Evolutionary conservation across 768 basidiomycete genomes (phyloP).

Genomic region (Epithele typhae): DNA sequence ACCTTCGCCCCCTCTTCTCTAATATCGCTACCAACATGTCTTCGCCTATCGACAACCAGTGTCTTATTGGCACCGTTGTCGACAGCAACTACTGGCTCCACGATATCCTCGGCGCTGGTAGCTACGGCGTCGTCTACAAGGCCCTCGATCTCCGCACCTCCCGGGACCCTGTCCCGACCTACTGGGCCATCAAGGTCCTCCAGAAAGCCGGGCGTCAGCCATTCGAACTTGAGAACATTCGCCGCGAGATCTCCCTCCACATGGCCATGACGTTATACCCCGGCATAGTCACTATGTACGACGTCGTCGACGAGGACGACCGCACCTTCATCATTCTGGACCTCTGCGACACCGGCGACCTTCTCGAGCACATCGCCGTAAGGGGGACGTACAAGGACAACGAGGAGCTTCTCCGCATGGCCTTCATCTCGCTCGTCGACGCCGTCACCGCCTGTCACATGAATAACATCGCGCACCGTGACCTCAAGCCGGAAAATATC

Average conservation of each 20-base stretch:
- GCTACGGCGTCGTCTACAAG: slow-evolving; percentile 7
- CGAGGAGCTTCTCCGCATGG: slow-evolving; percentile 39
- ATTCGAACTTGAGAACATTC: slow-evolving; percentile 15
- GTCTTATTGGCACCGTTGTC: slow-evolving; percentile 65
- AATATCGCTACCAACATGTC: slow-evolving; percentile 90
- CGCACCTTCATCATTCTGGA: slow-evolving; percentile 68
- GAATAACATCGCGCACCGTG: slow-evolving; percentile 91
- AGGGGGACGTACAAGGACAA: slow-evolving; percentile 33
- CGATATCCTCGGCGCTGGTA: slow-evolving; percentile 2
- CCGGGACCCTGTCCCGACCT: background rate
- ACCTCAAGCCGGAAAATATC: slow-evolving; percentile 96
- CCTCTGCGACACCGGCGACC: slow-evolving; percentile 35
- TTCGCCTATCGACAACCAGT: no score
- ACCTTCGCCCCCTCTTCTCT: slow-evolving; percentile 71
- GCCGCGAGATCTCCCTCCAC: slow-evolving; percentile 63
- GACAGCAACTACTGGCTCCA: slow-evolving; percentile 2
- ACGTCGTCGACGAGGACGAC: slow-evolving; percentile 53
- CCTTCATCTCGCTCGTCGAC: slow-evolving; percentile 51
- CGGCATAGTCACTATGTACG: slow-evolving; percentile 66
- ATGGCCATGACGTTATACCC: slow-evolving; percentile 47
- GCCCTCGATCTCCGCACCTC: background rate
- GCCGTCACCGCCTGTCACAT: slow-evolving; percentile 46
- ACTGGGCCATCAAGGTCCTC: slow-evolving; percentile 7
- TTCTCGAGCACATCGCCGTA: slow-evolving; percentile 40
- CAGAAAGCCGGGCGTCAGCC: slow-evolving; percentile 28